phyloP scores from a whole-genome alignment of 495 filamentous ascomycete species.

The Neurospora sp. region DNA sequence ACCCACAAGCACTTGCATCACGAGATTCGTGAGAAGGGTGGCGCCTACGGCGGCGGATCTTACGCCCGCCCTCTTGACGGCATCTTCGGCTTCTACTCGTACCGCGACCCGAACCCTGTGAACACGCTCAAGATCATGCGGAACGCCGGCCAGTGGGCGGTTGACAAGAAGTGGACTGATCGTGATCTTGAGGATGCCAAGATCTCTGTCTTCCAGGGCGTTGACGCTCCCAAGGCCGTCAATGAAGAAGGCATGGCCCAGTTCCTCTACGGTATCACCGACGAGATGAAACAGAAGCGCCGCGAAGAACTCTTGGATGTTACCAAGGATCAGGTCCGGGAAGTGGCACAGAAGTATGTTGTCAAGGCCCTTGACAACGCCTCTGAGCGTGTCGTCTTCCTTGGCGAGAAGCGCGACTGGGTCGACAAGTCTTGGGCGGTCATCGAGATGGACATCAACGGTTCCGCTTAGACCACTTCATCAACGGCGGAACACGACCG shows the following conservation, averaged over 20 bases:
- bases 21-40: conserved; percentile 95
- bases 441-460: conserved; percentile 42
- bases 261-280: conserved; percentile 75
- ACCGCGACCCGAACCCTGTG: conserved; percentile 90
- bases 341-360: conserved; percentile 72
- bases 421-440: conserved; percentile 44
- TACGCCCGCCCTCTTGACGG: conserved; percentile 71
- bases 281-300: conserved; percentile 81
- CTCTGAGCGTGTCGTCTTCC: conserved; percentile 52
- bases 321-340: conserved; percentile 65
- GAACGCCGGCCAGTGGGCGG: conserved; percentile 73
- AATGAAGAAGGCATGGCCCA: conserved; percentile 75
- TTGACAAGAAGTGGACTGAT: conserved; percentile 73
- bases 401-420: conserved; percentile 82
- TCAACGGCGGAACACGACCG: not conserved
- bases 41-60: conserved; percentile 89
- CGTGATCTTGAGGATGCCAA: conserved; percentile 93
- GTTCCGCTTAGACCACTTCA: conserved; percentile 15
- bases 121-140: conserved; percentile 81
- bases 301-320: conserved; percentile 85
- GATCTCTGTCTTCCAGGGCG: conserved; percentile 84
- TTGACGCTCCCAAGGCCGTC: conserved; percentile 88
- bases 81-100: conserved; percentile 88
- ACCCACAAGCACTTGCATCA: conserved; percentile 96
- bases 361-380: conserved; percentile 52